phyloP scores from a whole-genome alignment of 805 yeast species.

The Schwanniomyces polymorphus region DNA sequence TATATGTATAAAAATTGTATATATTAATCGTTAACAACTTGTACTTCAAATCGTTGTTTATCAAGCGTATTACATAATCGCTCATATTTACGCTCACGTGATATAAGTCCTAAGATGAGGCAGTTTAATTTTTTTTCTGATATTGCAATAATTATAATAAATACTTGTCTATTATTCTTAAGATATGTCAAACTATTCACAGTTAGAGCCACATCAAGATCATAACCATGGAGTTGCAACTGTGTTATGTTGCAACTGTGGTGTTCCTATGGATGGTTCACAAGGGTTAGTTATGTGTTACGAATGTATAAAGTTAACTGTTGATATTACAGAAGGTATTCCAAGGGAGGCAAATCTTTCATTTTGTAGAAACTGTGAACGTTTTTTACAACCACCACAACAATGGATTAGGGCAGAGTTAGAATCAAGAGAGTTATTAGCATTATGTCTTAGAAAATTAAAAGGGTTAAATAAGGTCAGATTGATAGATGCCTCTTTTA shows the following conservation, averaged over 20 bases:
- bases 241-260: constrained; percentile 96
- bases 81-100: background rate
- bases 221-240: constrained; percentile 58
- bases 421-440: constrained; percentile 90
- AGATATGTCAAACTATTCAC: constrained; percentile 50
- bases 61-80: background rate
- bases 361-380: constrained; percentile 95
- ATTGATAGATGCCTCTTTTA: constrained; percentile 87
- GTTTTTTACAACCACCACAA: constrained; percentile 91
- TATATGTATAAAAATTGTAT: background rate
- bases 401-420: constrained; percentile 91
- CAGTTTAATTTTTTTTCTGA: constrained; percentile 1
- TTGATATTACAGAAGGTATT: constrained; percentile 86
- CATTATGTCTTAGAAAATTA: constrained; percentile 83
- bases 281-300: constrained; percentile 92
- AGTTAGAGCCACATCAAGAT: constrained; percentile 32
- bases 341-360: constrained; percentile 93
- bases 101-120: background rate
- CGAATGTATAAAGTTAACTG: constrained; percentile 92
- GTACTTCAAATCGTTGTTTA: background rate
- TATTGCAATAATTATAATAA: background rate
- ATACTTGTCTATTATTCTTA: background rate
- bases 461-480: constrained; percentile 86
- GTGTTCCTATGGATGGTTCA: constrained; percentile 97
- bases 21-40: background rate